Base-by-base conservation (phyloP, 805 yeast species). In the Saccharomycopsis capsularis region DNA sequence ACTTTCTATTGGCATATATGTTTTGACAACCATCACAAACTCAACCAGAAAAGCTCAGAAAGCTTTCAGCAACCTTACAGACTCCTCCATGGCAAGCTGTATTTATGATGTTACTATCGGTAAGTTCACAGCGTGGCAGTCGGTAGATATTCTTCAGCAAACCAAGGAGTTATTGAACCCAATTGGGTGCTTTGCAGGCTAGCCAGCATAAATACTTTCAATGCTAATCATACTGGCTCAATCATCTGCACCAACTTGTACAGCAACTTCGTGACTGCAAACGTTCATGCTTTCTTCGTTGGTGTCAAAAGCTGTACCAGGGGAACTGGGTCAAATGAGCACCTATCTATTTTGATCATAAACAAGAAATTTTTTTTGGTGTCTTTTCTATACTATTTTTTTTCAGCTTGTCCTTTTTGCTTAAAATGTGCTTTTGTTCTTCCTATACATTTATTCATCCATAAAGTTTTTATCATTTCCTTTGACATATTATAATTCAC, bases 261-360 rank as follows among this genome's bases (percentile, higher is more conserved):
- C 68, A 83, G 95, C 48, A 98, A 90, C 74, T 89, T 88, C 81
- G 75, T 87, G 67, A 96, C 96, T 53, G 85, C 87, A 65, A 93
- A 91, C 71, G 97, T 97, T 55, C 99, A 91, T 70, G 88, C 97
- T 59, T 91, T 77, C 89, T 93, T 91, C 67, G 97, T 91, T 68
- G 90, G 93, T 69, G 78, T 83, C 60, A 73, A 74, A 54, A 91
- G 97, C 59, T 73, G 65, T 30, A 76, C 78, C 58, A 87, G 97
- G 52, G 99, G 98, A 75, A 63, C 73, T 34, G 93, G 98, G 97
- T 81, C 89, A 58, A 68, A 84, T n/a, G n/a, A n/a, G n/a, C n/a
- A n/a, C n/a, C n/a, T n/a, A n/a, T n/a, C n/a, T n/a, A n/a, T n/a
- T n/a, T n/a, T n/a, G n/a, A n/a, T n/a, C n/a, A n/a, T n/a, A n/a